Percentiles rank a stretch among this genome's conserved stretches.
These are phyloP conservation scores for Monilinia fructicola DNA, from an alignment of 2,329 filamentous ascomycete genomes.

Conservation along the genomic window DNA sequence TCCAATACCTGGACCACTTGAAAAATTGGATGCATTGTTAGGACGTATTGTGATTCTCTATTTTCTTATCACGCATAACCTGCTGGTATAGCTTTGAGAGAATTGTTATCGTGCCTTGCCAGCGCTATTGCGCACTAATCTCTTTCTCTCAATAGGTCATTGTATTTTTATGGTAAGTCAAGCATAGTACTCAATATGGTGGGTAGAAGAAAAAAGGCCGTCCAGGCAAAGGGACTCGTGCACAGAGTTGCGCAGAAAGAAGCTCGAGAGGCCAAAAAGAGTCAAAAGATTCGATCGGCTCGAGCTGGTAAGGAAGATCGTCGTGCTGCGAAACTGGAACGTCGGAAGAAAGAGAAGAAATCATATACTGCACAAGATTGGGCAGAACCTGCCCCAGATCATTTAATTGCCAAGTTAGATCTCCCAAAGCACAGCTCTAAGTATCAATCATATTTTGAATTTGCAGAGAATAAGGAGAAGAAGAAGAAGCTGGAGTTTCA, in stretches of 20 bases:
- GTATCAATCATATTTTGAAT: constrained; percentile 63
- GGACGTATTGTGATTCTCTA: constrained; percentile 18
- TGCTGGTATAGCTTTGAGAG: constrained; percentile 19
- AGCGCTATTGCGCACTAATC: constrained; percentile 29
- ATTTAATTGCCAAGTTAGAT: constrained; percentile 39
- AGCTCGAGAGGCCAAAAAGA: background rate
- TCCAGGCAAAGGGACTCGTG: constrained; percentile 5
- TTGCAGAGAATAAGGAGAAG: constrained; percentile 63
- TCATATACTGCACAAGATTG: constrained; percentile 35
- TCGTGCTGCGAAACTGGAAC: constrained; percentile 35
- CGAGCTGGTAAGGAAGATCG: constrained; percentile 32
- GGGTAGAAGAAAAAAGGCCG: constrained; percentile 18
- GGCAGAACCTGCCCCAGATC: constrained; percentile 36
- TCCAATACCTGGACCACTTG: background rate
- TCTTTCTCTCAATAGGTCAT: constrained; percentile 17
- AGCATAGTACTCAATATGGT: constrained; percentile 19
- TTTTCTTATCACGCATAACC: constrained; percentile 16
- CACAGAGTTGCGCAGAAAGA: background rate
- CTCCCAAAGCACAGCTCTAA: constrained; percentile 46
- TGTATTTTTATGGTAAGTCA: constrained; percentile 12
- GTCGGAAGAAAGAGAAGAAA: constrained; percentile 36
- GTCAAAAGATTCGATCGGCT: constrained; percentile 15
- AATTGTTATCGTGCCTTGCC: constrained; percentile 14
- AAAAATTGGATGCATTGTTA: constrained; percentile 2
- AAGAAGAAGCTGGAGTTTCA: constrained; percentile 63